Evolutionary conservation across 2,329 filamentous ascomycete genomes (phyloP), one percentile per base, ranked within the genome.

Genomic region (Furcasterigmium sp.): DNA sequence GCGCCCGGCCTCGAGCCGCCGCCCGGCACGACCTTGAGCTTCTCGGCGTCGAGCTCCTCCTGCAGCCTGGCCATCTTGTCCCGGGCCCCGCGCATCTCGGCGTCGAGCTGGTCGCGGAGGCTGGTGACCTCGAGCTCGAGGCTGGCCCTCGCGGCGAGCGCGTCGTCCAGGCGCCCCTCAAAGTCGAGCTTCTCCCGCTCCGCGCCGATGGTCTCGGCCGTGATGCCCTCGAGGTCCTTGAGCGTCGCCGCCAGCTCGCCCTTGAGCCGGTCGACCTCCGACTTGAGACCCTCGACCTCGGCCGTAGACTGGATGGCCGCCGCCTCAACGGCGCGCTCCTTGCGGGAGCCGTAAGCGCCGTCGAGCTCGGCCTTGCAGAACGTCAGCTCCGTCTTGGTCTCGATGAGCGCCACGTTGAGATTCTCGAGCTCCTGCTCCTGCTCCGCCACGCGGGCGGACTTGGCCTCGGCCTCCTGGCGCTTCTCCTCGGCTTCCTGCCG

Each of bases 321-420:
- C 17, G 73, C 72, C 50, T 80, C 76, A 11, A 74, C 73, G 17
- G 78, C 77, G 18, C 78, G 75, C 61, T 82, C 71, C 45, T 75
- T 71, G 46, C 77, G 72, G 45, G 73, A 72, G 45, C 78, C 78
- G 56, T 81, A 80, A 20, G 78, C 78, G 44, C 76, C 76, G 49
- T 82, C 78, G 23, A 82, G 70, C 59, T 82, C 78, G 15, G 78
- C 78, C 54, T 76, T 74, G 40, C 76, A 74, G 53, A 81, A 72
- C 37, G 77, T 79, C 46, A 79, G 66, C 53, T 82, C 78, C 42
- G 76, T 80, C 68, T 81, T 81, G 56, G 78, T 68, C 61, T 80
- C 76, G 26, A 75, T 72, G 43, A 80, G 57, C 54, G 70, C 69
- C 54, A 69, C 63, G 57, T 74, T 75, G 42, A 76, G 63, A 43